Evolutionary conservation across 805 yeast genomes (phyloP), one percentile per base, ranked within the genome.

Genomic region (Candida vartiovaarae): DNA sequence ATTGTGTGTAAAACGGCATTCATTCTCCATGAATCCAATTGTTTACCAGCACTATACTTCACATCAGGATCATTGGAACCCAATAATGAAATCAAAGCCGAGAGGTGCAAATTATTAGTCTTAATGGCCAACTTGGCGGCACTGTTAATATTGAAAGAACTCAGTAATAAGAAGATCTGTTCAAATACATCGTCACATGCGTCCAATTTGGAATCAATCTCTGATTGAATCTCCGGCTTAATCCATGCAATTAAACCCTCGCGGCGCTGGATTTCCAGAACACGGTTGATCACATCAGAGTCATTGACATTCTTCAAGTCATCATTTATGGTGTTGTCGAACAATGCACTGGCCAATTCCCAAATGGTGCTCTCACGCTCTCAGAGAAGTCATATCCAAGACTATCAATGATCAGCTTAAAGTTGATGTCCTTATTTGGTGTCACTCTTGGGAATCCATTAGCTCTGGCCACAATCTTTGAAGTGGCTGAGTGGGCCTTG

Each of bases 41-140:
- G 96, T 31, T 61, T 60, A 6, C 57, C 50, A 0, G 96, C 90
- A 41, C 78, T 67, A 1, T 54, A 55, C 40, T 70, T 68, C 3
- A 84, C 81, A 2, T 71, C 68, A 1, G 71, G 71, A 51, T 82
- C 84, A 52, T 83, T 82, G 0, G 93, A 80, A 31, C 86, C 95
- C 6, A 84, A 59, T 36, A 84, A 64, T 0, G 96, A 73, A 9
- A 91, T 61, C 27, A 87, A 55, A 0, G 77, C 78, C 0, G 95
- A 79, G 20, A 91, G 62, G 59, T 90, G 95, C 5, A 74, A 63
- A 54, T 85, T 84, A 7, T 72, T 71, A 1, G 83, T 62, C n/a
- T 71, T 64, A 2, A 80, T 62, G 1, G 96, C 90, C 3, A 67
- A 47, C 29, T 69, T 67, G 5, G 81, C 68, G 1, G 98, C 97